A percentile compares a stretch with the other conserved stretches of the same genome.
phyloP scores from a whole-genome alignment of 495 filamentous ascomycete species.

The Trichoderma asperelloides region DNA sequence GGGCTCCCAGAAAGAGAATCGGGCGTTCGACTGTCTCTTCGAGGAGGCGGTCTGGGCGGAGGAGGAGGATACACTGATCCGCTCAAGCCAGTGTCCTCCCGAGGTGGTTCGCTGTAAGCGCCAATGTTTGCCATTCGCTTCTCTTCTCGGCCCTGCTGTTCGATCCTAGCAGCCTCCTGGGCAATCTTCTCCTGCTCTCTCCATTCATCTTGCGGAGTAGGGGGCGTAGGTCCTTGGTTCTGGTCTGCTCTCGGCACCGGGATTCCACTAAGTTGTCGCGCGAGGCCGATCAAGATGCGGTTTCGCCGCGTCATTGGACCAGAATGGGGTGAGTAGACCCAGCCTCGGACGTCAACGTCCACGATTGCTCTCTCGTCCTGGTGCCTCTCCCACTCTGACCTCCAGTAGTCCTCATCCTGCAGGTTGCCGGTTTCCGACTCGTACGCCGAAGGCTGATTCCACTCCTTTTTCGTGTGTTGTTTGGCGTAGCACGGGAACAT shows the following conservation, averaged over 20 bases:
- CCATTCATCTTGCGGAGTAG: slow-evolving; percentile 25
- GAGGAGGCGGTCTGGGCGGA: slow-evolving; percentile 10
- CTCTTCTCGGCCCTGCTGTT: slow-evolving; percentile 59
- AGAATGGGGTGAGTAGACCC: slow-evolving; percentile 79
- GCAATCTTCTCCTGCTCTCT: slow-evolving; percentile 53
- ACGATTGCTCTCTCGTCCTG: slow-evolving; percentile 76
- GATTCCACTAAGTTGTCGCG: slow-evolving; percentile 75
- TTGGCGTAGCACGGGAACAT: slow-evolving; percentile 87
- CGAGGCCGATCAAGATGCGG: slow-evolving; percentile 72
- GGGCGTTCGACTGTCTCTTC: slow-evolving; percentile 13
- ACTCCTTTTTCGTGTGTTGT: slow-evolving; percentile 45
- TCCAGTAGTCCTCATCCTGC: slow-evolving; percentile 56
- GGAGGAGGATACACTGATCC: slow-evolving; percentile 16
- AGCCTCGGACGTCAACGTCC: slow-evolving; percentile 89
- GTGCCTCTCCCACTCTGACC: slow-evolving; percentile 55
- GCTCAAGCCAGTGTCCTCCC: slow-evolving; percentile 23
- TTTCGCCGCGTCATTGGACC: slow-evolving; percentile 86
- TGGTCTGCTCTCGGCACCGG: slow-evolving; percentile 31
- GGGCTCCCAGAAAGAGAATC: slow-evolving; percentile 34
- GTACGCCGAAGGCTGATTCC: slow-evolving; percentile 9
- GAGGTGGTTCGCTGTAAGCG: slow-evolving; percentile 37
- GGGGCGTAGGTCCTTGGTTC: slow-evolving; percentile 16
- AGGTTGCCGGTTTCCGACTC: slow-evolving; percentile 9
- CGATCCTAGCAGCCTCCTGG: slow-evolving; percentile 64
- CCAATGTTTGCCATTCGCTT: slow-evolving; percentile 61